These are phyloP conservation scores for Dendrocalamus latiflorus DNA, from an alignment of 202 grass and related monocot genomes.

Conservation along the genomic window DNA sequence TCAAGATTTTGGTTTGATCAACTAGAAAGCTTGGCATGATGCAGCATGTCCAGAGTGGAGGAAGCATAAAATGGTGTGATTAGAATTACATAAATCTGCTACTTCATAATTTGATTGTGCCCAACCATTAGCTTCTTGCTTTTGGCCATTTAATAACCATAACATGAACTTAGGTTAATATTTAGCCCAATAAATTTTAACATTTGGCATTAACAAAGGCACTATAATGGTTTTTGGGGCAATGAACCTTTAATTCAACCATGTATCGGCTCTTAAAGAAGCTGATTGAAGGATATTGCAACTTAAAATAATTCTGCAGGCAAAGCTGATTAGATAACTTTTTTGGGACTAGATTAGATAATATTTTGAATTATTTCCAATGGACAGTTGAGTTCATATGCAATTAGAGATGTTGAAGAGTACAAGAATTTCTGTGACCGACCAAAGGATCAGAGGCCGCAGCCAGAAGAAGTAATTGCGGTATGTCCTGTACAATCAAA, in stretches of 20 bases:
- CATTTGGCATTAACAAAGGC: not conserved
- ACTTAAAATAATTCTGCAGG: not conserved
- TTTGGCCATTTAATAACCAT: not conserved
- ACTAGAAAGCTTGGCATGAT: not conserved
- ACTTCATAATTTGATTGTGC: not conserved
- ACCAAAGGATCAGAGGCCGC: constrained; percentile 72
- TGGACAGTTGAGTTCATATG: constrained; percentile 91
- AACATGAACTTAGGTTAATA: not conserved
- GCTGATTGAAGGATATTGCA: not conserved
- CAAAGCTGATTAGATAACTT: not conserved
- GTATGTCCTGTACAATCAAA: constrained; percentile 42
- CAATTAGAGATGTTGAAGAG: constrained; percentile 90
- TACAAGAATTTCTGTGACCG: constrained; percentile 96
- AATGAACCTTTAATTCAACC: not conserved
- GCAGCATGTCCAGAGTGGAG: not conserved
- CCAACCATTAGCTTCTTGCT: not conserved
- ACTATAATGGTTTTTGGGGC: not conserved
- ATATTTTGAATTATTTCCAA: constrained; percentile 18
- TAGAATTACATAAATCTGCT: not conserved
- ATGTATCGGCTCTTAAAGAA: not conserved
- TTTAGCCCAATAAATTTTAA: constrained; percentile 1
- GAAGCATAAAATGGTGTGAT: not conserved
- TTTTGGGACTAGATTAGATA: not conserved
- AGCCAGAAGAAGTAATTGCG: constrained; percentile 88
- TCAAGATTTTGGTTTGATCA: not conserved